Percentiles rank a stretch among this genome's conserved stretches.
Evolutionary conservation across 345 rosid species (phyloP).

Genomic region (Orychophragmus violaceus): DNA sequence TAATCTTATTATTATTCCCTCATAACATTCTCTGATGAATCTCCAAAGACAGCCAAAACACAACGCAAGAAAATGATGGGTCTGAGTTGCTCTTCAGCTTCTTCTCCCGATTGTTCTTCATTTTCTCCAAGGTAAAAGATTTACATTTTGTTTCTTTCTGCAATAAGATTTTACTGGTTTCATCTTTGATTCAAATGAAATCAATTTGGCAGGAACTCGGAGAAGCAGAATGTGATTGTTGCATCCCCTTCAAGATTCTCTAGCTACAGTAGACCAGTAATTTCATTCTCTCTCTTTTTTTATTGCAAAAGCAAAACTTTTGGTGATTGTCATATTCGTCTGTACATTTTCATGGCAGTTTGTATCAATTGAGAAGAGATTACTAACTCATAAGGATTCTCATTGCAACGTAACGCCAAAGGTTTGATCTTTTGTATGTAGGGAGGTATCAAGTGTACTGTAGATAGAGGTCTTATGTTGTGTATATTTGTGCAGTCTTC

Average conservation of each 20-base stretch:
- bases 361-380: constrained; percentile 25
- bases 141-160: constrained; percentile 9
- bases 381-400: constrained; percentile 12
- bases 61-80: constrained; percentile 29
- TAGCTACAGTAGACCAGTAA: constrained; percentile 18
- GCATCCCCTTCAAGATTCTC: constrained; percentile 29
- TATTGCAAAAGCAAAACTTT: constrained; percentile 9
- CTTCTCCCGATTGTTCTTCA: constrained; percentile 20
- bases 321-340: background rate
- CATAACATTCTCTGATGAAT: background rate
- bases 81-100: constrained; percentile 15
- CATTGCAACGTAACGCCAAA: constrained; percentile 20
- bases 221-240: constrained; percentile 27
- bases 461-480: background rate
- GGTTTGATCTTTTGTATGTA: constrained; percentile 30
- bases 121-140: constrained; percentile 17
- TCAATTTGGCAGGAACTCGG: constrained; percentile 13
- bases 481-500: constrained; percentile 47
- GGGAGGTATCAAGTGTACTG: background rate
- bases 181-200: background rate
- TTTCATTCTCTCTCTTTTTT: background rate
- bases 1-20: background rate
- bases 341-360: constrained; percentile 15
- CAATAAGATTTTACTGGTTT: background rate
- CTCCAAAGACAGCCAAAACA: background rate